Conservation (phyloP, 345 rosid species). For the Bruguiera sexangula region DNA sequence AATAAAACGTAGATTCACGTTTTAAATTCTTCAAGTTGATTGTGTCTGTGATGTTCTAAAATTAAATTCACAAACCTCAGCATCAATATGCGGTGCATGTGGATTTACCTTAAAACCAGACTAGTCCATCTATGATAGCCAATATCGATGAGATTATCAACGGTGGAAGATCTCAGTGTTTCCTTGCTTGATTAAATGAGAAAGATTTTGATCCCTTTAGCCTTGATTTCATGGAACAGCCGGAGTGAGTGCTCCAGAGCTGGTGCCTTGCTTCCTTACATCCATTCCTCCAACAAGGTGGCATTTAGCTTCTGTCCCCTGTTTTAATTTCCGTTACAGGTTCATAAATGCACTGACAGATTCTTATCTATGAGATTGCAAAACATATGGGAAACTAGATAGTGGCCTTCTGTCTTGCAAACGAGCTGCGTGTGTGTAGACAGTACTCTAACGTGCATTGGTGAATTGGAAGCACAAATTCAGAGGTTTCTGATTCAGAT, state of each 20-base stretch:
- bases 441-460: too few species aligned
- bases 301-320: conserved; percentile 65
- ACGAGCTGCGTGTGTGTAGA: too few species aligned
- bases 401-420: too few species aligned
- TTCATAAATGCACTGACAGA: too few species aligned
- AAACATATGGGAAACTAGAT: too few species aligned
- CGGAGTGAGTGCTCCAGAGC: conserved; percentile 47
- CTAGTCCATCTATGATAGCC: conserved; percentile 80
- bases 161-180: conserved; percentile 63
- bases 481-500: too few species aligned
- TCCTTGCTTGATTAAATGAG: conserved; percentile 75
- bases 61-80: background rate
- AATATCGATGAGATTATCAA: conserved; percentile 64
- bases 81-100: too few species aligned
- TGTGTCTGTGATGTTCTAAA: background rate
- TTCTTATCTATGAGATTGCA: too few species aligned
- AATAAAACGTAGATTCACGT: too few species aligned
- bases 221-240: conserved; percentile 57
- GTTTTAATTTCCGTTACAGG: conserved; percentile 3
- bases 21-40: too few species aligned
- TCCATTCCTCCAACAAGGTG: conserved; percentile 60
- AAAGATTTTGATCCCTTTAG: conserved; percentile 63
- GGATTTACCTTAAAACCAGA: conserved; percentile 55
- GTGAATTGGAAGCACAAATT: too few species aligned
- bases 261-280: conserved; percentile 56